Base-by-base conservation (phyloP, 2,329 filamentous ascomycete species). In the Penicillium hesseltinei region DNA sequence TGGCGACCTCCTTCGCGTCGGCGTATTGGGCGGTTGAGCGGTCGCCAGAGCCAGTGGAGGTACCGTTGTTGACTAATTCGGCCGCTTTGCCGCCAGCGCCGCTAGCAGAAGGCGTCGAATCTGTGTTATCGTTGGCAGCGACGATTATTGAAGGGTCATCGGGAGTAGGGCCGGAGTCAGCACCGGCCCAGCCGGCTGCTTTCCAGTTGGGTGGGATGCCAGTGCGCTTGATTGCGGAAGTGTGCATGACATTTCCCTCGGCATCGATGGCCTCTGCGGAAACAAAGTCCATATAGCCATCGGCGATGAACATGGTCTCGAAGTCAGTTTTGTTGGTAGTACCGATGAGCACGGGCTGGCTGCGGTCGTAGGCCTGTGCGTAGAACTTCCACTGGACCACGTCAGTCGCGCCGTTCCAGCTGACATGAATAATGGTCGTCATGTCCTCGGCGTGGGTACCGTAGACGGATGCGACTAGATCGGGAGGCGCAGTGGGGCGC, bases 401-500 rank as follows among this genome's bases (percentile, higher is more conserved):
- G 11, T 75, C 71, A 2, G 73, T 76, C 10, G 73, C 73, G 11
- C 74, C 74, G 54, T 75, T 62, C 60, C 53, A 63, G 45, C 56
- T 70, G 25, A 66, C 65, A 29, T 67, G 49, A 35, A 67, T 59
- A 35, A 66, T 52, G 10, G 65, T 67, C 2, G 60, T 66, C 42
- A 57, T 60, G 19, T 65, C 63, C 31, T 59, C 52, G 25, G 57
- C 48, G 43, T 46, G 59, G 25, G 63, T 66, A 8, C 70, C 73
- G 43, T 71, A 73, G 8, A 70, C 70, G 5, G 68, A 69, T 17
- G 73, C 65, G 23, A 72, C 70, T 4, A 74, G 40, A 3, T 69
- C 70, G 0, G 75, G 74, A 1, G 72, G 68, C 2, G 68, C 55
- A 13, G 45, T 57, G 17, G 74, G 73, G 1, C 69, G 69, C 21